Conservation (phyloP, 2,329 filamentous ascomycete genomes). For the Paracamarosporium sp. region DNA sequence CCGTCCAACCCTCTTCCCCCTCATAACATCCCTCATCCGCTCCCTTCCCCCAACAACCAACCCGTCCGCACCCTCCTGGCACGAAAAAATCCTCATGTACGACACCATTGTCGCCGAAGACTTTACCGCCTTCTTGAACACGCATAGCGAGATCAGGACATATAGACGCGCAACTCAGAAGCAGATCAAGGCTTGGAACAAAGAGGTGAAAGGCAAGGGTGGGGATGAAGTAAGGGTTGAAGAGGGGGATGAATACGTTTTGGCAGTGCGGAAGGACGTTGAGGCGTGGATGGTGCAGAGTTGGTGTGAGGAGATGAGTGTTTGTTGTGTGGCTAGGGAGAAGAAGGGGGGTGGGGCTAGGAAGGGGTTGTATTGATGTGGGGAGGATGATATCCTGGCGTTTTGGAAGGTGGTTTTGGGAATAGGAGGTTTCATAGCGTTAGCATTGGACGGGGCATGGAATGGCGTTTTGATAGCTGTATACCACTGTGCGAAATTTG, state of each 20-base stretch:
- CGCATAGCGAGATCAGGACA: constrained; percentile 25
- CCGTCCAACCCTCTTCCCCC: constrained; percentile 49
- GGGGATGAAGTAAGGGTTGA: neutral
- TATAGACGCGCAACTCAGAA: constrained; percentile 37
- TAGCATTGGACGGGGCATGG: too few species aligned
- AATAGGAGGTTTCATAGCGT: too few species aligned
- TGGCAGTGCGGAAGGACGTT: constrained; percentile 36
- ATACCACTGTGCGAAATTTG: too few species aligned
- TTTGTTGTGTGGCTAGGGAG: constrained; percentile 81
- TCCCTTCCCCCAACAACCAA: constrained; percentile 49
- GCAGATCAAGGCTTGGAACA: constrained; percentile 39
- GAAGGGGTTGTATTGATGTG: constrained; percentile 27
- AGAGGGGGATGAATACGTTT: constrained; percentile 21
- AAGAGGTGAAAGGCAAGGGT: constrained; percentile 20
- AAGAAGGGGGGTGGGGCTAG: constrained; percentile 33
- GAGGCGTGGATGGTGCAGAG: constrained; percentile 70
- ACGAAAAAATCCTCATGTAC: constrained; percentile 93
- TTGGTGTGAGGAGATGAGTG: constrained; percentile 88
- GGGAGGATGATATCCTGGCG: neutral
- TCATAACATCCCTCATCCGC: constrained; percentile 58
- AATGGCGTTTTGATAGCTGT: too few species aligned
- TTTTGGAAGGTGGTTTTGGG: too few species aligned
- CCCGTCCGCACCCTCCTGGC: constrained; percentile 68
- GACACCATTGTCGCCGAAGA: constrained; percentile 91
- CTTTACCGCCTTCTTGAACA: constrained; percentile 80